These are phyloP conservation scores for Vicia faba DNA, from an alignment of 306 rosid genomes.

Conservation along the genomic window DNA sequence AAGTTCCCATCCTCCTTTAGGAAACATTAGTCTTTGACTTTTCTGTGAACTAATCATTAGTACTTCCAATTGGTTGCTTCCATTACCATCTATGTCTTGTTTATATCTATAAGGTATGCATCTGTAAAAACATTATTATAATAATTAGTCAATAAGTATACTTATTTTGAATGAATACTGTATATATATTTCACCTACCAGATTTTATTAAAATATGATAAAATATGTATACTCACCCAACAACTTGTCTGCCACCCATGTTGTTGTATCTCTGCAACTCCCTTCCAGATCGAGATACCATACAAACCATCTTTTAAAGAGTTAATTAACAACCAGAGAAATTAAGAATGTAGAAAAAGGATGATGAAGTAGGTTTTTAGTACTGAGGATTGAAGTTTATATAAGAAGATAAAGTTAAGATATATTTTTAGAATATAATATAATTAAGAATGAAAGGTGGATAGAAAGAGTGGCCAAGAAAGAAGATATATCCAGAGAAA, in stretches of 20 bases:
- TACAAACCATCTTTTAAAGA: slow-evolving; percentile 45
- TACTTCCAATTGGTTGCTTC: slow-evolving; percentile 64
- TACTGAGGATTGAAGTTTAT: neutral
- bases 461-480: neutral
- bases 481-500: neutral
- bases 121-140: slow-evolving; percentile 45
- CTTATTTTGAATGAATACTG: neutral
- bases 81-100: slow-evolving; percentile 46
- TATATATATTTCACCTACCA: slow-evolving; percentile 2
- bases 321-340: no score
- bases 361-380: neutral
- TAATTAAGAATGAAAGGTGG: no score
- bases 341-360: neutral
- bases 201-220: slow-evolving; percentile 23
- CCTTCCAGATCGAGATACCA: slow-evolving; percentile 89
- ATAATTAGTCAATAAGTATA: neutral
- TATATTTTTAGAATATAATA: neutral
- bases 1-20: slow-evolving; percentile 99
- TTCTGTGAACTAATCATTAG: slow-evolving; percentile 91
- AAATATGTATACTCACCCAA: slow-evolving; percentile 55
- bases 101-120: slow-evolving; percentile 91
- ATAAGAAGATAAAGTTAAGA: neutral
- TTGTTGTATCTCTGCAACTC: slow-evolving; percentile 80
- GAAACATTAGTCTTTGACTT: slow-evolving; percentile 77
- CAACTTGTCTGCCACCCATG: slow-evolving; percentile 95